Percentiles rank a stretch among this genome's conserved stretches.
These are phyloP conservation scores for Glarea lozoyensis DNA, from an alignment of 495 filamentous ascomycete species.

Conservation along the genomic window DNA sequence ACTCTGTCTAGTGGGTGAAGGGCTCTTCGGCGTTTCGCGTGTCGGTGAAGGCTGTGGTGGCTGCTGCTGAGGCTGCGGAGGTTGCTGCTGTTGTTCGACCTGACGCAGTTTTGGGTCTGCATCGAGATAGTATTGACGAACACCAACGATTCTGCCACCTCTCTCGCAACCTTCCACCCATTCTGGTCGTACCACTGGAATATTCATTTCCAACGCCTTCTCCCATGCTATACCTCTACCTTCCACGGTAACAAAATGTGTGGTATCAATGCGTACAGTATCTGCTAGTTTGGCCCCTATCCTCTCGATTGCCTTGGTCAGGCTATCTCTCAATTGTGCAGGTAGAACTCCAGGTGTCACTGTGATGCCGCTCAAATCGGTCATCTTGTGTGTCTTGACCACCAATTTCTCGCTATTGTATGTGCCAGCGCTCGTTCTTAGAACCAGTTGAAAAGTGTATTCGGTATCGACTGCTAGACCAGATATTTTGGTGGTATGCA, in stretches of 20 bases:
- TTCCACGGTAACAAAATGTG: slow-evolving; percentile 98
- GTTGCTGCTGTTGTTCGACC: slow-evolving; percentile 21
- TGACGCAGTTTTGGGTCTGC: slow-evolving; percentile 51
- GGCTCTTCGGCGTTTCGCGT: too few relatives aligned
- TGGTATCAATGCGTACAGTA: slow-evolving; percentile 90
- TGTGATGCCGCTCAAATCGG: slow-evolving; percentile 90
- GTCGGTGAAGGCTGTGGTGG: too few relatives aligned
- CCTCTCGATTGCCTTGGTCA: slow-evolving; percentile 66
- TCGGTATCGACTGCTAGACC: slow-evolving; percentile 94
- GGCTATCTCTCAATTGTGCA: slow-evolving; percentile 59
- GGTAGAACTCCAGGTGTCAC: slow-evolving; percentile 86
- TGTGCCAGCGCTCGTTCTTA: slow-evolving; percentile 86
- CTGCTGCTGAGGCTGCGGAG: slow-evolving; percentile 15
- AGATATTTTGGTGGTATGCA: slow-evolving; percentile 90
- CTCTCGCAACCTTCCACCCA: slow-evolving; percentile 94
- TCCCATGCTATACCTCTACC: slow-evolving; percentile 87
- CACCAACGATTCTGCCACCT: slow-evolving; percentile 87
- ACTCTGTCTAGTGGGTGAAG: slow-evolving; percentile 23
- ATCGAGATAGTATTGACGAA: slow-evolving; percentile 91
- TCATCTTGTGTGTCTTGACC: slow-evolving; percentile 97
- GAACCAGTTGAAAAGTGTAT: slow-evolving; percentile 87
- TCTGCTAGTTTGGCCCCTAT: slow-evolving; percentile 93
- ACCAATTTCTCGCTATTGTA: slow-evolving; percentile 73
- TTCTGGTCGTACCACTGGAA: slow-evolving; percentile 94
- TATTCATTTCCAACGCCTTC: slow-evolving; percentile 94